Evolutionary conservation across 2,329 filamentous ascomycete genomes (phyloP).

Genomic region (Colletotrichum higginsianum): DNA sequence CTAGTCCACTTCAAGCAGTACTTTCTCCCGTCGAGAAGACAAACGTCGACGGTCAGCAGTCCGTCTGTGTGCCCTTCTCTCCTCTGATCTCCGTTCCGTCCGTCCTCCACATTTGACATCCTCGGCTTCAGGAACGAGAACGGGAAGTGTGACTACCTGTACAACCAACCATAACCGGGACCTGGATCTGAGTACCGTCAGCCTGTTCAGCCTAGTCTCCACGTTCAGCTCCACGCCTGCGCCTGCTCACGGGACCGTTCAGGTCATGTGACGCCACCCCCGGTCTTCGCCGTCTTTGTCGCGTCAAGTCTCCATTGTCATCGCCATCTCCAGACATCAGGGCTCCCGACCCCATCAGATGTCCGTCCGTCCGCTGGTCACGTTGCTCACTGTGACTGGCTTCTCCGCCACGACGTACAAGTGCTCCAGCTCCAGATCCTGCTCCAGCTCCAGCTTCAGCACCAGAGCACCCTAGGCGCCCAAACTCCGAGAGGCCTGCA

Average conservation of each 20-base stretch:
- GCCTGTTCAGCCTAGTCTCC: conserved; percentile 22
- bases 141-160: not conserved
- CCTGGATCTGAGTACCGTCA: conserved; percentile 19
- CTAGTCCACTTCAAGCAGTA: not conserved
- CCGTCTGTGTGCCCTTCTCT: not conserved
- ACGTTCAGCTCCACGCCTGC: conserved; percentile 10
- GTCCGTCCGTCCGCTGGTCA: conserved; percentile 21
- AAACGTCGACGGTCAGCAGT: conserved; percentile 33
- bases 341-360: not conserved
- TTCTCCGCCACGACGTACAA: not conserved
- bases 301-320: not conserved
- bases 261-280: conserved; percentile 8
- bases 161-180: conserved; percentile 5
- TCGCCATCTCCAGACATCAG: not conserved
- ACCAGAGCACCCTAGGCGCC: too few relatives aligned
- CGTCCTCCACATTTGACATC: not conserved
- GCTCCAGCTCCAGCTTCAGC: too few relatives aligned
- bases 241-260: conserved; percentile 28
- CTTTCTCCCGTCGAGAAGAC: not conserved
- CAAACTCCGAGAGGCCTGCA: too few relatives aligned
- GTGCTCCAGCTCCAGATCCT: too few relatives aligned
- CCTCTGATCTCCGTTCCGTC: conserved; percentile 25
- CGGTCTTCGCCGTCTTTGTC: conserved; percentile 12
- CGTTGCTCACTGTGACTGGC: not conserved
- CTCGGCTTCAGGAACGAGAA: conserved; percentile 23